These are phyloP conservation scores for Galerina sulciceps DNA, from an alignment of 768 basidiomycete genomes.

Conservation along the genomic window DNA sequence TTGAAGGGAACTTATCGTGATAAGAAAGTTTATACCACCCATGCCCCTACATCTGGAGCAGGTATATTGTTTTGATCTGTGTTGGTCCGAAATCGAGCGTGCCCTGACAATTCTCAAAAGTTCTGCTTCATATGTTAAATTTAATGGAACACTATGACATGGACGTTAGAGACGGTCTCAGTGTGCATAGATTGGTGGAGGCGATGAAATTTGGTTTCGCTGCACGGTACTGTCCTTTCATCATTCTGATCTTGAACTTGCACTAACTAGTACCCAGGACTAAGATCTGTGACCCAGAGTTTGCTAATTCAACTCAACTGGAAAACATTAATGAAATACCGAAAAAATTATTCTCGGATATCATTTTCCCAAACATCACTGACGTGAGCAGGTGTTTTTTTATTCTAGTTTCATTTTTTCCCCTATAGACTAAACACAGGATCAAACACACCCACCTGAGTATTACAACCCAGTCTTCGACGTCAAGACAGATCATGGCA, in stretches of 20 bases:
- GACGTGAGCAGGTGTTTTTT: conserved; percentile 59
- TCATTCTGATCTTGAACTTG: not conserved
- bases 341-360: conserved; percentile 68
- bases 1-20: conserved; percentile 78
- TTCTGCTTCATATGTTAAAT: conserved; percentile 92
- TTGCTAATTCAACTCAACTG: conserved; percentile 48
- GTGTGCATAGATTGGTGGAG: conserved; percentile 83
- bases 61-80: conserved; percentile 33
- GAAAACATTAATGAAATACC: conserved; percentile 64
- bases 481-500: conserved; percentile 82
- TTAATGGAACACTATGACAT: conserved; percentile 76
- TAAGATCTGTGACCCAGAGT: conserved; percentile 79
- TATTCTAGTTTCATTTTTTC: conserved; percentile 25
- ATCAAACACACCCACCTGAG: conserved; percentile 75
- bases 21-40: conserved; percentile 81
- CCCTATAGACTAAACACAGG: conserved; percentile 45
- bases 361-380: conserved; percentile 71
- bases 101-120: conserved; percentile 30
- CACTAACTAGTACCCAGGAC: conserved; percentile 52
- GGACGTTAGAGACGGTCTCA: conserved; percentile 60
- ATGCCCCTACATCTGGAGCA: conserved; percentile 86
- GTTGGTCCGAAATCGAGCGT: not conserved
- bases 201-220: conserved; percentile 77
- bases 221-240: conserved; percentile 36
- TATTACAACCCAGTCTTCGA: conserved; percentile 90